Percentiles rank a stretch among this genome's conserved stretches.
Evolutionary conservation across 208 protist genomes (phyloP).

Genomic region (Zelonia costaricensis): DNA sequence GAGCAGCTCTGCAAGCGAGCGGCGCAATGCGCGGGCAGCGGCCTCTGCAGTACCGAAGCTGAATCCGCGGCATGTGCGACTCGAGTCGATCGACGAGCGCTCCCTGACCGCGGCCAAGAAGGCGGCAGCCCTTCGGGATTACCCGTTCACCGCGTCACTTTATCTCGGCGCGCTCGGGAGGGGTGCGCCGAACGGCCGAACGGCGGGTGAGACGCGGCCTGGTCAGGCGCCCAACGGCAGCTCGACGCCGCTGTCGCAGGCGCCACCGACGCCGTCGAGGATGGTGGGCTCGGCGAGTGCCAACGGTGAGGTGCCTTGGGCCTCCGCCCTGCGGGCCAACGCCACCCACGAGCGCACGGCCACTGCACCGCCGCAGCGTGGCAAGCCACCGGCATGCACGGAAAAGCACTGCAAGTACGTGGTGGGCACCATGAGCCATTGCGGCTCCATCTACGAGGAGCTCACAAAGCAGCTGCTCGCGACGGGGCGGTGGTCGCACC

Average conservation of each 20-base stretch:
- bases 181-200: too few species aligned
- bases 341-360: constrained; percentile 16
- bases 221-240: too few species aligned
- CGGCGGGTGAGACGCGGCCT: too few species aligned
- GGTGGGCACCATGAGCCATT: constrained; percentile 62
- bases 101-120: neutral
- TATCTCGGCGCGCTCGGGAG: too few species aligned
- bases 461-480: constrained; percentile 61
- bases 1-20: constrained; percentile 9
- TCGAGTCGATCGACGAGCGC: neutral
- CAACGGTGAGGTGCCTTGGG: constrained; percentile 5
- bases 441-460: constrained; percentile 79
- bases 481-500: constrained; percentile 50
- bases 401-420: constrained; percentile 41
- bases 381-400: constrained; percentile 1
- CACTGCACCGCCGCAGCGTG: constrained; percentile 11
- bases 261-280: neutral
- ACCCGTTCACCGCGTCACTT: too few species aligned
- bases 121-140: too few species aligned
- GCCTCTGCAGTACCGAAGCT: constrained; percentile 6
- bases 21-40: neutral
- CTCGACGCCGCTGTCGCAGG: too few species aligned
- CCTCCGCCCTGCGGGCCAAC: constrained; percentile 10
- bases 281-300: neutral
- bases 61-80: constrained; percentile 6